Conservation (phyloP, 1,284 basidiomycete species). For the Tilletia caries region DNA sequence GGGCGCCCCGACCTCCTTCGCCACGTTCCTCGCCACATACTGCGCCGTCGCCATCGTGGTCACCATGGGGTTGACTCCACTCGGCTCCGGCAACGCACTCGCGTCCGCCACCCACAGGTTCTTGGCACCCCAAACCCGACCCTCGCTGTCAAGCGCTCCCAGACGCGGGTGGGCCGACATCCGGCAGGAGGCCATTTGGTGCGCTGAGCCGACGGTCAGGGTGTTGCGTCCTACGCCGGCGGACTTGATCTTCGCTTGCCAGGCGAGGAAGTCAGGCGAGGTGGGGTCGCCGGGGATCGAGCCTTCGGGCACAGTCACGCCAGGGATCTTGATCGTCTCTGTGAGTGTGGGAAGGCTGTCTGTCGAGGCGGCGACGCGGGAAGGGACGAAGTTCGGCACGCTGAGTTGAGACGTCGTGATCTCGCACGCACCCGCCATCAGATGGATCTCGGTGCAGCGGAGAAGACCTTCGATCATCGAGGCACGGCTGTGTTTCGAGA, state of each 20-base stretch:
- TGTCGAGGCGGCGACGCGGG: conserved; percentile 10
- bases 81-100: conserved; percentile 54
- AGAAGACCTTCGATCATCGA: conserved; percentile 54
- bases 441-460: conserved; percentile 54
- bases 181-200: conserved; percentile 56
- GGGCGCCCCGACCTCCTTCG: conserved; percentile 38
- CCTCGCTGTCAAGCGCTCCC: conserved; percentile 55
- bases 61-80: conserved; percentile 59
- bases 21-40: conserved; percentile 48
- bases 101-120: conserved; percentile 59
- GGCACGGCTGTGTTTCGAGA: conserved; percentile 53
- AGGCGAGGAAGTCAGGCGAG: conserved; percentile 42
- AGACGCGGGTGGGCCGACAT: conserved; percentile 53
- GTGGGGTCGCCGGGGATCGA: conserved; percentile 38
- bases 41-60: conserved; percentile 51
- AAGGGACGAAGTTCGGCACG: conserved; percentile 37
- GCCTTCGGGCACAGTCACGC: conserved; percentile 36
- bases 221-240: conserved; percentile 36
- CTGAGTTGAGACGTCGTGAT: conserved; percentile 54
- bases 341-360: neutral
- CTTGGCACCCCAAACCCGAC: conserved; percentile 55
- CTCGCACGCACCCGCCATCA: conserved; percentile 55
- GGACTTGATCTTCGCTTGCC: conserved; percentile 43
- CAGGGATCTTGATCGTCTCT: conserved; percentile 41
- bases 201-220: conserved; percentile 39